phyloP scores from a whole-genome alignment of 78 protist species.

The Andalucia godoyi region DNA sequence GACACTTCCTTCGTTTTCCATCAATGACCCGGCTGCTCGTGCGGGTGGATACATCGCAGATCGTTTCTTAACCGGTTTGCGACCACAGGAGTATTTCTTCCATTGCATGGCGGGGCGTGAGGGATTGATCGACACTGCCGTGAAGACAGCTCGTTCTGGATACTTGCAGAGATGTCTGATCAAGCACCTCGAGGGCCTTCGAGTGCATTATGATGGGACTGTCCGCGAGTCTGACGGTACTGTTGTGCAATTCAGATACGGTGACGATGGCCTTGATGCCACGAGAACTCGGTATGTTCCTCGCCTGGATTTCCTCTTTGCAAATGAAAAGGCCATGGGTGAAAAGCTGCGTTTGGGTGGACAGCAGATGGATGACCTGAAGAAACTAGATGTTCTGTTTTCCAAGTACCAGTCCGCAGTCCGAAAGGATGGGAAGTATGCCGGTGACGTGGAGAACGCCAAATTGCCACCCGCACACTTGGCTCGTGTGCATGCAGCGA shows the following conservation, averaged over 20 bases:
- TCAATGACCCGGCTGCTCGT: constrained; percentile 60
- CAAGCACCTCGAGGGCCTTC: constrained; percentile 87
- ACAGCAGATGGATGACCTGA: constrained; percentile 31
- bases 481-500: too few relatives aligned
- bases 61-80: constrained; percentile 94
- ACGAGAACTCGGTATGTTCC: too few relatives aligned
- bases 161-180: constrained; percentile 94
- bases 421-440: background rate
- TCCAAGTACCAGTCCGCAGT: constrained; percentile 31
- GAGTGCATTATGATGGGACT: constrained; percentile 76
- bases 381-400: constrained; percentile 33
- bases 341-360: too few relatives aligned
- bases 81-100: constrained; percentile 91
- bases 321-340: too few relatives aligned
- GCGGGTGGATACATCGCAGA: constrained; percentile 71
- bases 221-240: constrained; percentile 82
- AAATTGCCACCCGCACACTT: too few relatives aligned
- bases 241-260: constrained; percentile 87
- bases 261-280: constrained; percentile 90
- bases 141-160: constrained; percentile 96
- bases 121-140: constrained; percentile 98
- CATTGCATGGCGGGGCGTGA: constrained; percentile 99
- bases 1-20: constrained; percentile 65
- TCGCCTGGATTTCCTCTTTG: too few relatives aligned
- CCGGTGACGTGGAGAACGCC: background rate